Conservation (phyloP, 1,139 yeast genomes). For the Candida sp. region DNA sequence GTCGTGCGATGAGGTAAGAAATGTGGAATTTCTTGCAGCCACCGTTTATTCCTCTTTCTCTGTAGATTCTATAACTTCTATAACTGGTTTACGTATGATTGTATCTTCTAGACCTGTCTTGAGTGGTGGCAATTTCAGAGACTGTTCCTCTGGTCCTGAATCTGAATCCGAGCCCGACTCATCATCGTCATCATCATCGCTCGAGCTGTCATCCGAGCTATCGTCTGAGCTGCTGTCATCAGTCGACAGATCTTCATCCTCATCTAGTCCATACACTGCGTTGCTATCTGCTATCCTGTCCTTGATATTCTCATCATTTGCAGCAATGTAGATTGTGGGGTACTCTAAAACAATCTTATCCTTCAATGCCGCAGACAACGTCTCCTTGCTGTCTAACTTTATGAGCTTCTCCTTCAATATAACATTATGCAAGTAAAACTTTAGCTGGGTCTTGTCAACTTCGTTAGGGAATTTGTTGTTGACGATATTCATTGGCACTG, state of each 20-base stretch:
- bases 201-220: slow-evolving; percentile 8
- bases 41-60: not conserved
- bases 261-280: slow-evolving; percentile 22
- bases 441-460: slow-evolving; percentile 24
- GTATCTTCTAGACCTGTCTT: slow-evolving; percentile 1
- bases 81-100: not conserved
- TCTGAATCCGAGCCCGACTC: slow-evolving; percentile 11
- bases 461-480: slow-evolving; percentile 16
- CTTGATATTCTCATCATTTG: slow-evolving; percentile 16
- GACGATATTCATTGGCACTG: slow-evolving; percentile 44
- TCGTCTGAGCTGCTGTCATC: slow-evolving; percentile 14
- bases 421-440: slow-evolving; percentile 40
- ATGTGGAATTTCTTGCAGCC: not conserved
- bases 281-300: slow-evolving; percentile 17
- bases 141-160: slow-evolving; percentile 22
- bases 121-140: slow-evolving; percentile 20
- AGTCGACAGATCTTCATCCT: slow-evolving; percentile 3
- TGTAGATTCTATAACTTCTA: slow-evolving; percentile 2
- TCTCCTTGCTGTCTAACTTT: slow-evolving; percentile 20
- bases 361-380: slow-evolving; percentile 50
- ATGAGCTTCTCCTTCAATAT: slow-evolving; percentile 27
- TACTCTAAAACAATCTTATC: slow-evolving; percentile 73
- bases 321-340: slow-evolving; percentile 66
- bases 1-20: not conserved
- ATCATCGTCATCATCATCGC: slow-evolving; percentile 8